Evolutionary conservation across 208 protist species (phyloP).

Genomic region (Angomonas deanei): DNA sequence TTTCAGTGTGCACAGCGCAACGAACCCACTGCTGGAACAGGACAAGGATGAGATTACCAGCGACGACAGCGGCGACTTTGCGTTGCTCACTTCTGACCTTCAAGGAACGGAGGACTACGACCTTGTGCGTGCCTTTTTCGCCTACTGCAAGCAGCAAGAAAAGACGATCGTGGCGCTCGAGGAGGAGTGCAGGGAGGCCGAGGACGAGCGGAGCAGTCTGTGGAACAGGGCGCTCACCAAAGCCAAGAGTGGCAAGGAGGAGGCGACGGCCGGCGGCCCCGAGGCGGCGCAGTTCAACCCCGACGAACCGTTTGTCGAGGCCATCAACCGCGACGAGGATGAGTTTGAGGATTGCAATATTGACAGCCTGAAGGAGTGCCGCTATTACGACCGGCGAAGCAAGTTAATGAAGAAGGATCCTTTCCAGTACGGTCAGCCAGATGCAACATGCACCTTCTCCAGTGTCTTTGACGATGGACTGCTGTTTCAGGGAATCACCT

Average conservation of each 20-base stretch:
- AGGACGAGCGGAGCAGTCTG: slow-evolving; percentile 20
- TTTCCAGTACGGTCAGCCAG: slow-evolving; percentile 20
- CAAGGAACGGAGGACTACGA: slow-evolving; percentile 18
- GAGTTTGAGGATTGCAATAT: slow-evolving; percentile 56
- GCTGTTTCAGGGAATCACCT: slow-evolving; percentile 34
- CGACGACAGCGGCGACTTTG: slow-evolving; percentile 39
- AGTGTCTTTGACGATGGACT: slow-evolving; percentile 26
- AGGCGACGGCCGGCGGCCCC: neutral
- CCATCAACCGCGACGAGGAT: slow-evolving; percentile 24
- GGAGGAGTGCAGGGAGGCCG: slow-evolving; percentile 17
- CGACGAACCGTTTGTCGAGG: neutral
- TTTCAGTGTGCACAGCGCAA: neutral
- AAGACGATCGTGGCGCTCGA: slow-evolving; percentile 13
- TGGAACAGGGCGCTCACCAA: slow-evolving; percentile 9
- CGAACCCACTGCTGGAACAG: neutral
- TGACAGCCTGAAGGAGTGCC: slow-evolving; percentile 18
- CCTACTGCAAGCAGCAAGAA: slow-evolving; percentile 28
- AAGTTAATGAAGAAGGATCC: neutral
- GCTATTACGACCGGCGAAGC: slow-evolving; percentile 10
- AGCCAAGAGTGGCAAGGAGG: neutral
- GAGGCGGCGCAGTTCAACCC: neutral
- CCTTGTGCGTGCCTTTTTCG: slow-evolving; percentile 20
- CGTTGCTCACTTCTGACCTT: slow-evolving; percentile 14
- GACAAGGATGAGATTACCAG: slow-evolving; percentile 26
- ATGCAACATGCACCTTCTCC: slow-evolving; percentile 11